Percentiles rank a stretch among this genome's conserved stretches.
These are phyloP conservation scores for Metarhizium rileyi DNA, from an alignment of 2,329 filamentous ascomycete genomes.

Conservation along the genomic window DNA sequence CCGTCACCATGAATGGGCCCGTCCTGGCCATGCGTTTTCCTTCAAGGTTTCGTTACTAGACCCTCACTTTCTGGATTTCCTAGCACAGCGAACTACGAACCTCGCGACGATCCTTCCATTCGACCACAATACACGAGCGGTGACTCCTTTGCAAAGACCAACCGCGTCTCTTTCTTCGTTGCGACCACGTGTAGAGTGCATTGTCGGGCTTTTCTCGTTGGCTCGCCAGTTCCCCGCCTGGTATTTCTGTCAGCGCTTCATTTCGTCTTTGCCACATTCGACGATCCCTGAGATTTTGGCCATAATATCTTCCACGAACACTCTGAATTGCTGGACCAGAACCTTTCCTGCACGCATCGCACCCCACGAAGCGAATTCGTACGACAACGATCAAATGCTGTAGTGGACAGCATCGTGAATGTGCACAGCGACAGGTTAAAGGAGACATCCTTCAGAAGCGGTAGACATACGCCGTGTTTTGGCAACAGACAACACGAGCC, in stretches of 20 bases:
- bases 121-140: no score
- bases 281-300: not conserved
- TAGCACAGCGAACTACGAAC: no score
- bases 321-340: not conserved
- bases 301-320: not conserved
- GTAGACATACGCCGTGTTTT: not conserved
- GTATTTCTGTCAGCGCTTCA: not conserved
- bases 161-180: not conserved
- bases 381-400: not conserved
- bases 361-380: not conserved
- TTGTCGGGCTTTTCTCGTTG: not conserved
- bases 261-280: not conserved
- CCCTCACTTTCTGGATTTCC: no score
- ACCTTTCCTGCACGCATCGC: not conserved
- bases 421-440: not conserved
- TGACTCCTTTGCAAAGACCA: not conserved
- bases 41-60: no score
- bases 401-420: not conserved
- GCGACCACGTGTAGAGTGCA: not conserved
- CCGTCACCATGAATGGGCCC: no score
- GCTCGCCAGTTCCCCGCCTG: not conserved
- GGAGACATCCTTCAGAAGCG: not conserved
- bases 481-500: not conserved
- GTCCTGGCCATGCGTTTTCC: no score
- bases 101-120: no score